Evolutionary conservation across 2,329 filamentous ascomycete species (phyloP).

Genomic region (Scolecobasidium constrictum): DNA sequence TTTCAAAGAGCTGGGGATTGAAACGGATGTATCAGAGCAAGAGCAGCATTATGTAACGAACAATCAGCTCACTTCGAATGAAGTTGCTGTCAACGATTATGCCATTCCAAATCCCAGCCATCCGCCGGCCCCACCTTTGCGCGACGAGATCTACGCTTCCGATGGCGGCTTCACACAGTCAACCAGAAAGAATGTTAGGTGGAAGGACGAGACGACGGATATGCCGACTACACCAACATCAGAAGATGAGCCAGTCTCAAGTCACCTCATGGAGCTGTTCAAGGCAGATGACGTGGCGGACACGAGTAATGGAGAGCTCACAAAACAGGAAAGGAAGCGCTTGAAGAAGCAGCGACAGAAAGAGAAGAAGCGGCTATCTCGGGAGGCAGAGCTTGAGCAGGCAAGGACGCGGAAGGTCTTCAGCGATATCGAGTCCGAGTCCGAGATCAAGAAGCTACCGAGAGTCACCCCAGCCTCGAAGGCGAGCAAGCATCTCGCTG

Average conservation of each 20-base stretch:
- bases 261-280: background rate
- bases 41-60: background rate
- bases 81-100: background rate
- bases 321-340: constrained; percentile 14
- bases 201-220: constrained; percentile 13
- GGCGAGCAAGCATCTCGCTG: constrained; percentile 22
- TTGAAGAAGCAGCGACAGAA: constrained; percentile 15
- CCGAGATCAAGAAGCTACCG: constrained; percentile 13
- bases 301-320: constrained; percentile 8
- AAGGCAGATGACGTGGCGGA: constrained; percentile 11
- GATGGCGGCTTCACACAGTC: constrained; percentile 28
- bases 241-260: constrained; percentile 2
- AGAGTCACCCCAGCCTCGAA: constrained; percentile 24
- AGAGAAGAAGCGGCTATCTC: constrained; percentile 17
- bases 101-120: background rate
- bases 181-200: constrained; percentile 16
- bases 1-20: constrained; percentile 32
- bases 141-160: constrained; percentile 28
- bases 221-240: constrained; percentile 8
- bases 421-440: constrained; percentile 24
- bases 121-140: constrained; percentile 1
- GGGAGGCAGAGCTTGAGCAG: background rate
- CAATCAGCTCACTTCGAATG: background rate
- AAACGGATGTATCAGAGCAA: constrained; percentile 11
- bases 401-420: constrained; percentile 13